Evolutionary conservation across 768 basidiomycete species (phyloP).

Genomic region (Leccinum subtestaceum): DNA sequence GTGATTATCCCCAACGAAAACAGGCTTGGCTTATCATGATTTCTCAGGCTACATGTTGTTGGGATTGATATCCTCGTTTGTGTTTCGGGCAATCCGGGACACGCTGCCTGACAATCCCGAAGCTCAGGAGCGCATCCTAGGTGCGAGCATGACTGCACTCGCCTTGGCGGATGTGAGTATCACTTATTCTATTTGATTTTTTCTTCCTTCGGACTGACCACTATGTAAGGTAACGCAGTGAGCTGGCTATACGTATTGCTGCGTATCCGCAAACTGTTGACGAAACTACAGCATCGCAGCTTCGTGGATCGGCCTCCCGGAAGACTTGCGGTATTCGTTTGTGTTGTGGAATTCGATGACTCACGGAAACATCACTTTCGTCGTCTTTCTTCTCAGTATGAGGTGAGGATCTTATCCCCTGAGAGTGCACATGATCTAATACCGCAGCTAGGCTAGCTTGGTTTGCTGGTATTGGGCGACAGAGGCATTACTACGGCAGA

Average conservation of each 20-base stretch:
- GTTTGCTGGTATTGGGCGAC: slow-evolving; percentile 52
- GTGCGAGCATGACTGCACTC: slow-evolving; percentile 58
- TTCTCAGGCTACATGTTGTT: slow-evolving; percentile 57
- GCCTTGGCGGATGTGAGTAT: slow-evolving; percentile 66
- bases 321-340: slow-evolving; percentile 47
- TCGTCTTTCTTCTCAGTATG: slow-evolving; percentile 50
- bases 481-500: slow-evolving; percentile 40
- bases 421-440: slow-evolving; percentile 5
- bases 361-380: slow-evolving; percentile 73
- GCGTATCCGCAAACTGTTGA: not conserved
- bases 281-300: slow-evolving; percentile 47
- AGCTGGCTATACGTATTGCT: slow-evolving; percentile 20
- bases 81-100: slow-evolving; percentile 66
- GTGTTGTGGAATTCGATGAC: slow-evolving; percentile 66
- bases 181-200: not conserved
- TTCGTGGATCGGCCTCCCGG: slow-evolving; percentile 58
- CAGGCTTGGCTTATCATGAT: not conserved
- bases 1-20: slow-evolving; percentile 10
- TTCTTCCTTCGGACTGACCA: slow-evolving; percentile 1
- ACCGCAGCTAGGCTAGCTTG: slow-evolving; percentile 44
- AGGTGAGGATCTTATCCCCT: slow-evolving; percentile 40
- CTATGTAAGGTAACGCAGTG: slow-evolving; percentile 57
- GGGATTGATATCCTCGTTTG: slow-evolving; percentile 61
- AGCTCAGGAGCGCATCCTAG: slow-evolving; percentile 67
- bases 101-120: slow-evolving; percentile 52